A percentile compares a stretch with the other conserved stretches of the same genome.
Conservation (phyloP, 805 yeast genomes). For the Saturnispora sekii region DNA sequence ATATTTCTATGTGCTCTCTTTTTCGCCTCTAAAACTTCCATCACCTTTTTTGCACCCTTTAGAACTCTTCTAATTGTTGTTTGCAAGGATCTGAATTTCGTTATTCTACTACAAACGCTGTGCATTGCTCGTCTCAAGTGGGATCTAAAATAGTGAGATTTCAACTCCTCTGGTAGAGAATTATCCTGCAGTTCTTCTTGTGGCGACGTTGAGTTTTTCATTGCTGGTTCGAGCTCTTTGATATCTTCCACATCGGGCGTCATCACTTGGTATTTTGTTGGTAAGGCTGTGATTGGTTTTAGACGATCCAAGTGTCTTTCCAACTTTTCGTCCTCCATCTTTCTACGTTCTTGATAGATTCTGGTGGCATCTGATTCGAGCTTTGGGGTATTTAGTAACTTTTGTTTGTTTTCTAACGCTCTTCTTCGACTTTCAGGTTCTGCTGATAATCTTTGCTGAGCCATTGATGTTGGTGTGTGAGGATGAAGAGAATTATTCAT, state of each 20-base stretch:
- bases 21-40: not conserved
- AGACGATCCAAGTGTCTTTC: constrained; percentile 5
- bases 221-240: not conserved
- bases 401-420: constrained; percentile 8
- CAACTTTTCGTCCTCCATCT: constrained; percentile 1
- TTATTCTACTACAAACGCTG: constrained; percentile 8
- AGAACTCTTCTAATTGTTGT: not conserved
- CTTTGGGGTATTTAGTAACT: constrained; percentile 4
- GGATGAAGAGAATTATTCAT: no score
- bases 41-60: not conserved
- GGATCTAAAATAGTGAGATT: constrained; percentile 5
- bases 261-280: constrained; percentile 11
- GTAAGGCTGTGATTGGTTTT: constrained; percentile 9
- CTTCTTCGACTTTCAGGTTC: constrained; percentile 1
- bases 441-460: not conserved
- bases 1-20: not conserved
- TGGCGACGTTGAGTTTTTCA: constrained; percentile 3
- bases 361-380: not conserved
- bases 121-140: constrained; percentile 7
- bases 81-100: constrained; percentile 7
- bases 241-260: constrained; percentile 3
- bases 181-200: constrained; percentile 9
- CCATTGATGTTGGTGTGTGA: no score
- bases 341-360: not conserved
- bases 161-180: not conserved